Percentiles rank a stretch among this genome's conserved stretches.
phyloP scores from a whole-genome alignment of 2,329 filamentous ascomycete genomes.

The Saccharata proteae region DNA sequence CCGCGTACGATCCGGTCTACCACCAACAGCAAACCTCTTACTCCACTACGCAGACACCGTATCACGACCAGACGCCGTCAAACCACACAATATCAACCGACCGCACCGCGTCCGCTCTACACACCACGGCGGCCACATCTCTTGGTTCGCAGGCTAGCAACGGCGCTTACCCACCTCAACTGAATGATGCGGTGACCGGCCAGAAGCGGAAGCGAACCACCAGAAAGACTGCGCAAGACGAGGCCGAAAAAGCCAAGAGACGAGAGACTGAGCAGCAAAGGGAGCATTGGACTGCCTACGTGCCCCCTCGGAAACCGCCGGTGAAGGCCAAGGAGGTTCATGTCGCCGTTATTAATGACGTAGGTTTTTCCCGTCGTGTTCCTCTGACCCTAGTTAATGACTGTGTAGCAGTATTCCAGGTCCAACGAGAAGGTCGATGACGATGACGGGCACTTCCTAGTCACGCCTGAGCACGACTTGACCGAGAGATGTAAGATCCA shows the following conservation, averaged over 20 bases:
- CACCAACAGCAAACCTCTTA: constrained; percentile 54
- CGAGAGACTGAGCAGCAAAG: constrained; percentile 57
- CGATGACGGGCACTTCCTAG: constrained; percentile 94
- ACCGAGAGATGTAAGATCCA: constrained; percentile 72
- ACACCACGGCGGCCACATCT: constrained; percentile 85
- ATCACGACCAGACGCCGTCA: constrained; percentile 52
- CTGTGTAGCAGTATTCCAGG: constrained; percentile 28
- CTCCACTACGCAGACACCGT: constrained; percentile 62
- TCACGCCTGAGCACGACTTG: constrained; percentile 72
- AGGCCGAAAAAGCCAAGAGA: constrained; percentile 53
- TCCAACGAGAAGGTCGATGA: constrained; percentile 73
- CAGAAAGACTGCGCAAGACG: constrained; percentile 68
- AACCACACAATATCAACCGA: constrained; percentile 70
- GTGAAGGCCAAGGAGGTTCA: constrained; percentile 66
- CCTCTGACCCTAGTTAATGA: neutral
- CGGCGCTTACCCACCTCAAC: constrained; percentile 45
- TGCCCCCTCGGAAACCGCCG: constrained; percentile 75
- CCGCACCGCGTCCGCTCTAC: constrained; percentile 65
- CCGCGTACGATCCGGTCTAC: constrained; percentile 57
- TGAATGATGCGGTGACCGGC: constrained; percentile 54
- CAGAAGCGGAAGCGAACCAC: constrained; percentile 82
- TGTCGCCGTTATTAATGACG: constrained; percentile 47
- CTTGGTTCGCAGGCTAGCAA: constrained; percentile 54
- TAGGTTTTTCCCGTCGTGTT: constrained; percentile 26
- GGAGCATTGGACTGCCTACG: constrained; percentile 66